Base-by-base conservation (phyloP, 768 basidiomycete genomes). In the Lactifluus hygrophoroides region DNA sequence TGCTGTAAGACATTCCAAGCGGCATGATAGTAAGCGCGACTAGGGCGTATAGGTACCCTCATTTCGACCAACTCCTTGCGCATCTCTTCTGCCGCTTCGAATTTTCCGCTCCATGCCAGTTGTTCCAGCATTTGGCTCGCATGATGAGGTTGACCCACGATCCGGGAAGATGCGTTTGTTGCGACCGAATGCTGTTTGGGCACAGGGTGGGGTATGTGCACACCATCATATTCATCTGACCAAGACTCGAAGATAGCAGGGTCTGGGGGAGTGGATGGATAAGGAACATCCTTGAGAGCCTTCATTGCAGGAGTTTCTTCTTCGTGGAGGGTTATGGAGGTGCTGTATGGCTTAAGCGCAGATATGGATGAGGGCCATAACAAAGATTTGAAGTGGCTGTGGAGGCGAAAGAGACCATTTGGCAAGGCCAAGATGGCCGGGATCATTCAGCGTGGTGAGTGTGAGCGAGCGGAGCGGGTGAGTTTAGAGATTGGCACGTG, bases 61-160 rank as follows among this genome's bases (percentile, higher is more conserved):
- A 73, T 66, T 5, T 70, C 65, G 11, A 69, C 52, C 60, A 82
- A 61, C 62, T 79, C 78, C 40, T 69, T 66, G 23, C 74, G 72
- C 6, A 81, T 68, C 0, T 64, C 63, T 1, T 70, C 65, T 1
- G 77, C 77, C 14, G 72, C 68, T 7, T 66, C 66, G 30, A 66
- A 72, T 7, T 71, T 64, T 17, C 64, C 67, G 6, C 65, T 43
- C 17, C 63, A 57, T 3, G 77, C 69, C 3, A 76, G 69, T 17
- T 57, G 53, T 5, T 58, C 54, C 2, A 73, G 67, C 5, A 69
- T 19, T 21, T 44, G 43, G 40, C 61, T 66, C 2, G 70, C 65
- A 38, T 55, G 0, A 13, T 44, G 27, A 16, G 1, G 9, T 25
- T 8, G 13, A 13, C 34, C 10, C 23, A n/a, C 17, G 35, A 21